Percentiles rank a stretch among this genome's conserved stretches.
These are phyloP conservation scores for Trichoderma citrinoviride DNA, from an alignment of 2,329 filamentous ascomycete genomes.

Conservation along the genomic window DNA sequence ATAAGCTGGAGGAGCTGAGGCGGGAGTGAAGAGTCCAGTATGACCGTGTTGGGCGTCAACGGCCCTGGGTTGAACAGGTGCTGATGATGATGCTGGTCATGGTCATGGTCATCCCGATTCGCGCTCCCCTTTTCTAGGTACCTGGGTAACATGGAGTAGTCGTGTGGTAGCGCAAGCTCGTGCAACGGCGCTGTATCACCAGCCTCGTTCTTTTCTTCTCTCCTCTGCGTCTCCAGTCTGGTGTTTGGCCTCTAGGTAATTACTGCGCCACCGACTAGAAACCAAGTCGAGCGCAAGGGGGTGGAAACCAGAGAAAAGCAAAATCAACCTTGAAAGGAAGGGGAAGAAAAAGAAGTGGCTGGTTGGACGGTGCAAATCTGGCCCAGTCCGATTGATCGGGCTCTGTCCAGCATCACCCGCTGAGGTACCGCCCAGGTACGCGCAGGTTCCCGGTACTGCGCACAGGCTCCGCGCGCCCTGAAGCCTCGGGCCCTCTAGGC, in stretches of 20 bases:
- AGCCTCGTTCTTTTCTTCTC: slow-evolving; percentile 14
- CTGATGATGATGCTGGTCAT: no score
- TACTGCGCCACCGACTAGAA: slow-evolving; percentile 7
- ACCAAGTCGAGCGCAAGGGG: neutral
- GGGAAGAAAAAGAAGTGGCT: slow-evolving; percentile 10
- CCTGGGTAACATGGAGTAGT: neutral
- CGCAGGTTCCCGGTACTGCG: neutral
- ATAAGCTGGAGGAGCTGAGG: slow-evolving; percentile 6
- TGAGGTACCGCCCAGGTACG: neutral
- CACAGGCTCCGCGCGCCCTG: neutral
- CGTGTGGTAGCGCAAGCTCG: slow-evolving; percentile 15
- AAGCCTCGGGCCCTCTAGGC: neutral
- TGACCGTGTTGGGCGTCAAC: slow-evolving; percentile 1
- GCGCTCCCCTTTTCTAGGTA: neutral
- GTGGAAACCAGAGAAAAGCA: neutral
- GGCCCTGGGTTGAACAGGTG: neutral
- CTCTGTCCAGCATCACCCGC: neutral
- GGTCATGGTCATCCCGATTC: neutral
- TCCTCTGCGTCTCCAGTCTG: neutral
- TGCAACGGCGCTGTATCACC: slow-evolving; percentile 15
- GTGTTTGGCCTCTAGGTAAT: neutral
- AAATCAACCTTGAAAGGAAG: neutral
- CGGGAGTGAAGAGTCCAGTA: neutral
- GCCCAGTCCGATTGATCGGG: neutral
- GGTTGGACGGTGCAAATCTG: slow-evolving; percentile 2